phyloP scores from a whole-genome alignment of 2,329 filamentous ascomycete genomes.

The Neobulgaria alba region DNA sequence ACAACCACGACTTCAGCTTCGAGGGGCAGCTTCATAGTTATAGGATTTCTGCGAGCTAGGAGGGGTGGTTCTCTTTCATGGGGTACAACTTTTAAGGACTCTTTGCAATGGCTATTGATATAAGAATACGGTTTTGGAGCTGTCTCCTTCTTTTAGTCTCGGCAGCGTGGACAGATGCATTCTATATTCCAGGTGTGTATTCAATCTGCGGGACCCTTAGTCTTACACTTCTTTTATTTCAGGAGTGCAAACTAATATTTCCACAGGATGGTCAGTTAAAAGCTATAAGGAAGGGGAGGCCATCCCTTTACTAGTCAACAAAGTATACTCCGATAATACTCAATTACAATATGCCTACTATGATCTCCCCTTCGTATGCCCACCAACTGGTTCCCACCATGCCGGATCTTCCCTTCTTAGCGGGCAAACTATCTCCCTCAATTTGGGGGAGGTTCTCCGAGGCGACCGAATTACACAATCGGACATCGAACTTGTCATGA shows the following conservation, averaged over 20 bases:
- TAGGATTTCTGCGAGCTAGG: slow-evolving; percentile 4
- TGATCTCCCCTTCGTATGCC: slow-evolving; percentile 80
- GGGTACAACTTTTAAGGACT: too few relatives aligned
- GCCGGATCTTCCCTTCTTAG: slow-evolving; percentile 61
- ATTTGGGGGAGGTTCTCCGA: slow-evolving; percentile 78
- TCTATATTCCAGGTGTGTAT: slow-evolving; percentile 74
- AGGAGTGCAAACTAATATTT: slow-evolving; percentile 1
- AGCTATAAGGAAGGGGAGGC: slow-evolving; percentile 68
- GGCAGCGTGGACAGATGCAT: slow-evolving; percentile 50
- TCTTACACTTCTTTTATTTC: background rate
- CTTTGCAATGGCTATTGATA: slow-evolving; percentile 19
- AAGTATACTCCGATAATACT: slow-evolving; percentile 82
- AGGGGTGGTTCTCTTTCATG: too few relatives aligned
- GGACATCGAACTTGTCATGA: slow-evolving; percentile 74
- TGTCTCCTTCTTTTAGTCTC: slow-evolving; percentile 40
- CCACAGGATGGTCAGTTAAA: slow-evolving; percentile 71
- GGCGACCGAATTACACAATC: slow-evolving; percentile 80
- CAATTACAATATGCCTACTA: slow-evolving; percentile 89
- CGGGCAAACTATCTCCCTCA: slow-evolving; percentile 70
- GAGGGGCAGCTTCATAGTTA: slow-evolving; percentile 1
- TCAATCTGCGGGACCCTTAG: background rate
- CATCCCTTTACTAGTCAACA: slow-evolving; percentile 83
- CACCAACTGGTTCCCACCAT: slow-evolving; percentile 59
- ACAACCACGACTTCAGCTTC: background rate
- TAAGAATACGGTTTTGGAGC: slow-evolving; percentile 30